Percentiles rank a stretch among this genome's conserved stretches.
Evolutionary conservation across 2,329 filamentous ascomycete species (phyloP).

Genomic region (Ophiostoma quercus): DNA sequence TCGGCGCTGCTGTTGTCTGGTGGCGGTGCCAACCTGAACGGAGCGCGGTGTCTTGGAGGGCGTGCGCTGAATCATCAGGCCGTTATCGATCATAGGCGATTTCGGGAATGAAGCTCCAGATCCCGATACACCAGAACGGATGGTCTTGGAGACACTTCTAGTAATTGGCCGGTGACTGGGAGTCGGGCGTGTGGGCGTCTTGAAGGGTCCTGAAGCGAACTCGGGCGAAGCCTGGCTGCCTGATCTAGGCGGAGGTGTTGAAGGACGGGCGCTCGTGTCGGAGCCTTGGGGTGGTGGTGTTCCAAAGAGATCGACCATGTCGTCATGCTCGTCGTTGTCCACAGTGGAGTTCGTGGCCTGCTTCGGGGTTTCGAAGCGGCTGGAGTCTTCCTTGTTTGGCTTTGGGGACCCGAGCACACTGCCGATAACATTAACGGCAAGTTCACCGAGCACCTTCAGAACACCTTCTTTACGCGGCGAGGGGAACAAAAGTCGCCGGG

Average conservation of each 20-base stretch:
- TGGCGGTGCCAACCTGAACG: constrained; percentile 32
- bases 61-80: constrained; percentile 42
- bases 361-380: constrained; percentile 23
- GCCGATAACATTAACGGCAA: constrained; percentile 47
- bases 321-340: constrained; percentile 37
- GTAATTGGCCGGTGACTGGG: constrained; percentile 58
- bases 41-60: constrained; percentile 42
- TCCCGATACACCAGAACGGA: constrained; percentile 40
- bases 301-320: constrained; percentile 59
- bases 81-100: constrained; percentile 41
- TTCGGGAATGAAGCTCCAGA: constrained; percentile 35
- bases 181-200: constrained; percentile 59
- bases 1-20: constrained; percentile 37
- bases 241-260: constrained; percentile 48
- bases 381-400: constrained; percentile 30
- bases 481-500: constrained; percentile 68
- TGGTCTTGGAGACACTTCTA: constrained; percentile 54
- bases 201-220: constrained; percentile 47
- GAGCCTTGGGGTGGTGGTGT: constrained; percentile 39
- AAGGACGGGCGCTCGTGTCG: constrained; percentile 34
- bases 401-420: constrained; percentile 30
- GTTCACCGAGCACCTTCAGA: constrained; percentile 56
- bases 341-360: constrained; percentile 40
- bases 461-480: constrained; percentile 64
- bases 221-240: constrained; percentile 17